Base-by-base conservation (phyloP, 176 grass and related monocot species). In the Oryza nivara region DNA sequence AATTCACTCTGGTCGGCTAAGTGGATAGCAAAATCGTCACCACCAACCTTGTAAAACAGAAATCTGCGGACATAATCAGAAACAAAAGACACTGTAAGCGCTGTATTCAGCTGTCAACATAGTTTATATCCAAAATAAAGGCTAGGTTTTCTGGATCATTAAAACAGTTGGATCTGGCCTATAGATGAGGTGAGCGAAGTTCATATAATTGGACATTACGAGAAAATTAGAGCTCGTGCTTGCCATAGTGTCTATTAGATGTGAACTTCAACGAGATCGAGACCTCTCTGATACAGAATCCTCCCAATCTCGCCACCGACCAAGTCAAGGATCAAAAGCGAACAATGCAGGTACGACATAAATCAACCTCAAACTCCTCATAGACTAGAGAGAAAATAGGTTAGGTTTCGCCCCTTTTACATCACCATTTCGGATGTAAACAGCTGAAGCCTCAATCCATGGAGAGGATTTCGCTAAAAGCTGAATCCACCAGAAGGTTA, bases 11-110 rank as follows among this genome's bases (percentile, higher is more conserved):
- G 63, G 17, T 48, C 14, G 17, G 75, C 4, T 78, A 74, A 15
- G 79, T 5, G 26, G 2, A 13, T 12, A 54, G 56, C 67, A 9
- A 81, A 76, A 75, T 46, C 14, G 3, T 9, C 38, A n/a, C 20
- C 9, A 16, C 7, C 65, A 74, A 61, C 11, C 3, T 20, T 68
- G 38, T 7, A 25, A 44, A 20, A 28, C 40, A 30, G 67, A 58
- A 47, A 81, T 74, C 46, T 52, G 19, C 17, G 6, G 9, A 54
- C 22, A 48, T 74, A 63, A 41, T 49, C 26, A 51, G 46, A 90
- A 60, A 68, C 14, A 69, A n/a, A 86, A 69, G 6, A 5, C n/a
- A 36, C 5, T 22, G 30, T 79, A 60, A 83, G 30, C 11, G 0
- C 47, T 13, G 71, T 15, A 12, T 68, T 47, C 6, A n/a, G 10